phyloP scores from a whole-genome alignment of 306 rosid species.

The Medicago arabica region DNA sequence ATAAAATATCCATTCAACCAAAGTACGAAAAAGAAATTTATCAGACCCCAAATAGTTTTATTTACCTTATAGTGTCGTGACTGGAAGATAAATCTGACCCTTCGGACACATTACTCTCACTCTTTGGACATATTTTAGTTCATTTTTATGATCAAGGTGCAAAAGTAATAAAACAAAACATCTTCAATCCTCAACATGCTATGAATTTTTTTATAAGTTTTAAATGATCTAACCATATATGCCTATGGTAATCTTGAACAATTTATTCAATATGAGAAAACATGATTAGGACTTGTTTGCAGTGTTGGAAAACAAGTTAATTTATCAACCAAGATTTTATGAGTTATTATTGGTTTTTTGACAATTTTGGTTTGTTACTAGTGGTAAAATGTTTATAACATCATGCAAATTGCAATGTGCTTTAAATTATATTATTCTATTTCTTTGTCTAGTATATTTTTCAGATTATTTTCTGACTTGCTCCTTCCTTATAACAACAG shows the following conservation, averaged over 20 bases:
- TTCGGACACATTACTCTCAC: neutral
- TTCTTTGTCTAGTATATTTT: too few species aligned
- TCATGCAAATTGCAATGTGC: too few species aligned
- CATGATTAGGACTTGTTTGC: too few species aligned
- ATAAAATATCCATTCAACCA: slow-evolving; percentile 1
- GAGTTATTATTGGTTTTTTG: too few species aligned
- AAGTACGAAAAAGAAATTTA: neutral
- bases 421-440: too few species aligned
- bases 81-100: neutral
- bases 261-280: too few species aligned
- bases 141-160: neutral
- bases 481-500: too few species aligned
- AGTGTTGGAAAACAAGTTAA: too few species aligned
- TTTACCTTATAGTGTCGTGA: neutral
- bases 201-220: neutral
- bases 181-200: neutral
- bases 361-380: too few species aligned
- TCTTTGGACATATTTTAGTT: neutral
- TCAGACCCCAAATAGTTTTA: slow-evolving; percentile 6
- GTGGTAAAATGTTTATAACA: too few species aligned
- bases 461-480: too few species aligned
- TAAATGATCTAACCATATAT: neutral
- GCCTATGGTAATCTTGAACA: neutral
- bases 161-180: neutral
- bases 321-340: too few species aligned